A percentile compares a stretch with the other conserved stretches of the same genome.
Conservation (phyloP, 2,329 filamentous ascomycete genomes). For the Calonectria pauciramosa region DNA sequence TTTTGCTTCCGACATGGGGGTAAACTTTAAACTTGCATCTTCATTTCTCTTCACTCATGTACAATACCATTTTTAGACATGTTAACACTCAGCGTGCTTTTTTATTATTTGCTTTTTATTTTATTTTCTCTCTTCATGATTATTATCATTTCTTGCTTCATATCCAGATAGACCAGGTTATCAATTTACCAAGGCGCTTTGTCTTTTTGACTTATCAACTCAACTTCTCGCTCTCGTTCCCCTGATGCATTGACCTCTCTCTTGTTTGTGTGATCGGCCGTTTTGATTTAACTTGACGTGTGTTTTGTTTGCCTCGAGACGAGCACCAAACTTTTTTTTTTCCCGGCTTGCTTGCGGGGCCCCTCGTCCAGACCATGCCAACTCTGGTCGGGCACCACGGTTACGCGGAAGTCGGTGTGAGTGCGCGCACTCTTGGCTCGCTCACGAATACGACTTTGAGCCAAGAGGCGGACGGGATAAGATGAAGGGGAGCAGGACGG, state of each 20-base stretch:
- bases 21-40: constrained; percentile 8
- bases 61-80: constrained; percentile 18
- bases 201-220: neutral
- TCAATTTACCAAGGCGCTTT: constrained; percentile 9
- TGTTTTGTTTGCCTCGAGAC: neutral
- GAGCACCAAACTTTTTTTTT: neutral
- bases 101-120: constrained; percentile 10
- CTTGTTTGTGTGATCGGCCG: constrained; percentile 1
- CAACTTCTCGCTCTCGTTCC: neutral
- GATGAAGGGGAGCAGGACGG: neutral
- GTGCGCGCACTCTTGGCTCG: neutral
- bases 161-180: constrained; percentile 35
- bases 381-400: neutral
- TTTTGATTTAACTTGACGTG: constrained; percentile 1
- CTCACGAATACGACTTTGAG: neutral
- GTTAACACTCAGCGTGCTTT: constrained; percentile 39
- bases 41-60: constrained; percentile 16
- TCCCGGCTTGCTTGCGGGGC: neutral
- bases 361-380: neutral
- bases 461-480: neutral
- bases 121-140: neutral
- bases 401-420: neutral
- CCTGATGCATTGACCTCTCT: neutral
- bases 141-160: constrained; percentile 3
- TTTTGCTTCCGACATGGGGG: constrained; percentile 14